Conservation (phyloP, 1,284 basidiomycete genomes). For the Golubevia pallescens region DNA sequence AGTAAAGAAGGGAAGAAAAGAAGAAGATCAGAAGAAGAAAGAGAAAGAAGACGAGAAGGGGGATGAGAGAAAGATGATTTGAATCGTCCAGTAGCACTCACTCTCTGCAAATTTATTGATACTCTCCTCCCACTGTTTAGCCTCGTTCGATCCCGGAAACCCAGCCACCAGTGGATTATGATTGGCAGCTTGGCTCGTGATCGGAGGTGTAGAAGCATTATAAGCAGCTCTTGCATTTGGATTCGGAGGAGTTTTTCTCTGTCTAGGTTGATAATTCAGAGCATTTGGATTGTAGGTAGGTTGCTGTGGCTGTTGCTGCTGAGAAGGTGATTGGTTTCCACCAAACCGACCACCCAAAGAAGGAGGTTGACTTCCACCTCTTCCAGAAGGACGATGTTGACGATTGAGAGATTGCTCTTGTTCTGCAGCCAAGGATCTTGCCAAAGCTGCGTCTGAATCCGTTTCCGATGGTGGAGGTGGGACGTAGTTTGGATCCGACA, state of each 20-base stretch:
- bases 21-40: no score
- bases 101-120: conserved; percentile 45
- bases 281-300: conserved; percentile 39
- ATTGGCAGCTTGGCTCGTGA: neutral
- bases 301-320: neutral
- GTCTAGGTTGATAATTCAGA: conserved; percentile 41
- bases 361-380: neutral
- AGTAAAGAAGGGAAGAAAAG: neutral
- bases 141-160: conserved; percentile 43
- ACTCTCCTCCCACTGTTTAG: conserved; percentile 48
- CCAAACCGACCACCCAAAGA: neutral
- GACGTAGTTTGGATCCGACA: conserved; percentile 42
- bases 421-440: conserved; percentile 31
- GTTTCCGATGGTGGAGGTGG: conserved; percentile 18
- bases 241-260: conserved; percentile 8
- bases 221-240: conserved; percentile 9
- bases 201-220: conserved; percentile 6
- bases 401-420: conserved; percentile 18
- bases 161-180: conserved; percentile 18
- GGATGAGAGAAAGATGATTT: neutral
- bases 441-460: conserved; percentile 39
- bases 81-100: neutral
- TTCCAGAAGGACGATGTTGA: neutral
- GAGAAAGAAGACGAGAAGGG: neutral
- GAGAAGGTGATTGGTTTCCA: neutral